These are phyloP conservation scores for Aspergillus niger DNA, from an alignment of 2,329 filamentous ascomycete genomes.

Conservation along the genomic window DNA sequence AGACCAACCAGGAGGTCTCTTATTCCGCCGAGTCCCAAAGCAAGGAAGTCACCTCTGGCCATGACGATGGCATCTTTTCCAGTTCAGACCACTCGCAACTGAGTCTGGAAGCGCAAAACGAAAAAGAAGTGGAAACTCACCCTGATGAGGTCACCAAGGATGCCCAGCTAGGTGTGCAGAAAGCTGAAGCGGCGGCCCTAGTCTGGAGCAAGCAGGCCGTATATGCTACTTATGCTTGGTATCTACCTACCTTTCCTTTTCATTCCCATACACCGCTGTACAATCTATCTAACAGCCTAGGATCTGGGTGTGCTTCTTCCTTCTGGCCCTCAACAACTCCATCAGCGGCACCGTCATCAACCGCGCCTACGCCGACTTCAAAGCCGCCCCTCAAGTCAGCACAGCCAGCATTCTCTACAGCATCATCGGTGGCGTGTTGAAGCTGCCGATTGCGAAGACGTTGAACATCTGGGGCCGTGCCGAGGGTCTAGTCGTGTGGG, in stretches of 20 bases:
- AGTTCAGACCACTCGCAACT: conserved; percentile 18
- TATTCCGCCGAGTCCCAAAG: neutral
- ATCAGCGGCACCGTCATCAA: conserved; percentile 49
- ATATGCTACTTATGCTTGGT: conserved; percentile 38
- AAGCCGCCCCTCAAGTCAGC: conserved; percentile 52
- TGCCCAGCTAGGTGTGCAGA: conserved; percentile 47
- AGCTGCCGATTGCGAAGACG: conserved; percentile 63
- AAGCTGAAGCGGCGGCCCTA: conserved; percentile 50
- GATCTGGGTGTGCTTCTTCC: conserved; percentile 52
- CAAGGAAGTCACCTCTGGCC: conserved; percentile 3
- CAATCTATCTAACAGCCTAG: conserved; percentile 22
- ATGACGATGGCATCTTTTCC: neutral
- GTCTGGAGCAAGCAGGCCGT: conserved; percentile 48
- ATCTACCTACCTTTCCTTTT: conserved; percentile 8
- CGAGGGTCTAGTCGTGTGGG: conserved; percentile 57
- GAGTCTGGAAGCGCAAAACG: conserved; percentile 32
- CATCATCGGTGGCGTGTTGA: conserved; percentile 60
- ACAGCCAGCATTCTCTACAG: conserved; percentile 58
- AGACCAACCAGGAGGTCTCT: neutral
- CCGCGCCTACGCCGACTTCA: conserved; percentile 56
- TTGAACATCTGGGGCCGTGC: conserved; percentile 65
- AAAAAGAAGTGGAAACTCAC: conserved; percentile 30
- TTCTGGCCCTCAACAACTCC: conserved; percentile 48
- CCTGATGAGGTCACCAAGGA: conserved; percentile 29
- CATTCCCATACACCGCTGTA: neutral